Evolutionary conservation across 257 asterid genomes (phyloP), one percentile per base, ranked within the genome.

Genomic region (Nicotiana sylvestris): DNA sequence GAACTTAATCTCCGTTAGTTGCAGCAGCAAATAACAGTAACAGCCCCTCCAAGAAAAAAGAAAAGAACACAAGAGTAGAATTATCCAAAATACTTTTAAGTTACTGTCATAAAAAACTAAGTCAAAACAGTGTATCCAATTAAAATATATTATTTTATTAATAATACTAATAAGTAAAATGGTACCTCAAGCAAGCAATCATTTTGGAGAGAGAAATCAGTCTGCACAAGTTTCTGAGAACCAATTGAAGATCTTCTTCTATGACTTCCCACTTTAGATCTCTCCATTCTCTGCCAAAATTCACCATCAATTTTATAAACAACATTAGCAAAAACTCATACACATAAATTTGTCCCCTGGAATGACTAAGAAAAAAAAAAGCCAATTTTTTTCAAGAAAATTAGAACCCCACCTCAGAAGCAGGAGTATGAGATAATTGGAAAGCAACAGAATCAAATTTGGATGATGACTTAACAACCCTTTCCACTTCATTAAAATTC

Each of bases 231-330:
- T 66, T 89, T 95, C 7, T 90, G 96, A 82, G 97, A 92, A 83
- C 94, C 89, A 68, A 87, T 85, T n/a, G 99, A 94, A 56, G 87
- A 87, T 86, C 92, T 88, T 85, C 97, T 89, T 82, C 93, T 87
- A 78, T 92, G 97, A 90, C 85, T 81, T 81, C 82, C 84, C 67
- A 32, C 83, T 82, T 89, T 87, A 11, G 83, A 86, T 78, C 78
- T 89, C 88, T 92, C 92, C 97, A 95, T 91, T 79, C 78, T 84
- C 98, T 95, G 94, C 88, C 87, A 87, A 76, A 80, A 57, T 56
- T 30, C 77, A 84, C 67, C 77, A 81, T 17, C 15, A 5, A 39
- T 61, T 11, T 62, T 66, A 66, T 35, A 25, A 64, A 32, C 61
- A 86, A 43, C 65, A 78, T 27, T 4, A 84, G 81, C 39, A 66